These are phyloP conservation scores for Penicillium robsamsonii DNA, from an alignment of 495 filamentous ascomycete species.

Conservation along the genomic window DNA sequence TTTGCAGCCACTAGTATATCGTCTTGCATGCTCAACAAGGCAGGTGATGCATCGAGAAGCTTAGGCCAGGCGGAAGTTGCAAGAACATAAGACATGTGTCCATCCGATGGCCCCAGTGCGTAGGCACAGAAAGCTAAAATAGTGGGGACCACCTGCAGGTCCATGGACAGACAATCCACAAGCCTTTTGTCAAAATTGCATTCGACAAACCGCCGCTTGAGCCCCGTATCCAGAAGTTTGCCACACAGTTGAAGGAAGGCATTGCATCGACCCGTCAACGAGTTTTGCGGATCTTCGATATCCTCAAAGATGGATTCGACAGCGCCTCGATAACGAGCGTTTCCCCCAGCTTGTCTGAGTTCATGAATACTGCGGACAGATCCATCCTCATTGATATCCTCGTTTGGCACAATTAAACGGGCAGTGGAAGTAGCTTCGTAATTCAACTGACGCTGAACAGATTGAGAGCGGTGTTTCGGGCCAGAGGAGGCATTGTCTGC, in stretches of 20 bases:
- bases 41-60: constrained; percentile 28
- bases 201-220: constrained; percentile 69
- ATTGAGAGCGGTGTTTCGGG: constrained; percentile 7
- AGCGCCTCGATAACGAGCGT: constrained; percentile 75
- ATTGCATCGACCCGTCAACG: constrained; percentile 47
- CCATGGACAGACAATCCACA: constrained; percentile 38
- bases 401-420: constrained; percentile 40
- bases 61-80: constrained; percentile 35
- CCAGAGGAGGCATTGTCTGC: constrained; percentile 4
- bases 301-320: constrained; percentile 82
- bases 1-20: constrained; percentile 26
- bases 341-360: constrained; percentile 79
- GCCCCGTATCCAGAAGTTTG: constrained; percentile 65
- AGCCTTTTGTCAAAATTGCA: constrained; percentile 69
- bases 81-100: constrained; percentile 28
- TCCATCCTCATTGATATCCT: constrained; percentile 50
- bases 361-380: constrained; percentile 85
- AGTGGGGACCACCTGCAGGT: constrained; percentile 33
- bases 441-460: constrained; percentile 7
- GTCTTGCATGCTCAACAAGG: constrained; percentile 28
- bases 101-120: constrained; percentile 25
- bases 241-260: constrained; percentile 67
- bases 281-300: constrained; percentile 59
- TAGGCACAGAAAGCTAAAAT: constrained; percentile 36
- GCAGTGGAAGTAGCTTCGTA: constrained; percentile 13